These are phyloP conservation scores for Pichia sp. DNA, from an alignment of 1,139 yeast genomes.

Conservation along the genomic window DNA sequence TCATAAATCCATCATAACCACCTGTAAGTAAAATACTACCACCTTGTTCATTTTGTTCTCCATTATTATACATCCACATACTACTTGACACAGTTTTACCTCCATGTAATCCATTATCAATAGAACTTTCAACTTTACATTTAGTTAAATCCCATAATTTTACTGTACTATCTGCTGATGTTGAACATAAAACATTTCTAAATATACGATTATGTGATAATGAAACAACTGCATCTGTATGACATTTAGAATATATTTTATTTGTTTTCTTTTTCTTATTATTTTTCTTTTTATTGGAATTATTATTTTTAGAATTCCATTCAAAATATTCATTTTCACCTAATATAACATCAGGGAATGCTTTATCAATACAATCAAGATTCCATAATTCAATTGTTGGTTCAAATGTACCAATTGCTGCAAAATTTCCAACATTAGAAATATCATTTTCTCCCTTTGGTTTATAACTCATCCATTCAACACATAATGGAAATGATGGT, in stretches of 20 bases:
- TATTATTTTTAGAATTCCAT: conserved; percentile 12
- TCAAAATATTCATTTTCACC: conserved; percentile 55
- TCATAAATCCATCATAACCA: conserved; percentile 82
- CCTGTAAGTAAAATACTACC: conserved; percentile 83
- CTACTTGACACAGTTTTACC: conserved; percentile 79
- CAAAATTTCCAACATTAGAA: conserved; percentile 73
- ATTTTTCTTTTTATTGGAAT: conserved; percentile 22
- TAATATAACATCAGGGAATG: conserved; percentile 87
- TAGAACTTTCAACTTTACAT: conserved; percentile 69
- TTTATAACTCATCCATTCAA: conserved; percentile 85
- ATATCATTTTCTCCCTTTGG: conserved; percentile 42
- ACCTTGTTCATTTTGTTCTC: conserved; percentile 23
- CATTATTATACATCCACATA: conserved; percentile 58
- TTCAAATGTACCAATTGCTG: conserved; percentile 94
- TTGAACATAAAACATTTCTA: conserved; percentile 83
- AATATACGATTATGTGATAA: conserved; percentile 76
- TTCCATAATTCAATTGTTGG: conserved; percentile 98
- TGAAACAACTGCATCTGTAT: conserved; percentile 89
- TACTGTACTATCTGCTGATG: conserved; percentile 92
- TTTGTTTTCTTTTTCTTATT: conserved; percentile 35
- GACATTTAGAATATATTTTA: conserved; percentile 49
- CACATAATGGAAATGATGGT: conserved; percentile 94
- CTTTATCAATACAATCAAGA: conserved; percentile 83
- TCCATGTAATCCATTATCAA: conserved; percentile 46
- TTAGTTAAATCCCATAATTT: conserved; percentile 88